These are phyloP conservation scores for Solanum etuberosum DNA, from an alignment of 257 asterid species.

Conservation along the genomic window DNA sequence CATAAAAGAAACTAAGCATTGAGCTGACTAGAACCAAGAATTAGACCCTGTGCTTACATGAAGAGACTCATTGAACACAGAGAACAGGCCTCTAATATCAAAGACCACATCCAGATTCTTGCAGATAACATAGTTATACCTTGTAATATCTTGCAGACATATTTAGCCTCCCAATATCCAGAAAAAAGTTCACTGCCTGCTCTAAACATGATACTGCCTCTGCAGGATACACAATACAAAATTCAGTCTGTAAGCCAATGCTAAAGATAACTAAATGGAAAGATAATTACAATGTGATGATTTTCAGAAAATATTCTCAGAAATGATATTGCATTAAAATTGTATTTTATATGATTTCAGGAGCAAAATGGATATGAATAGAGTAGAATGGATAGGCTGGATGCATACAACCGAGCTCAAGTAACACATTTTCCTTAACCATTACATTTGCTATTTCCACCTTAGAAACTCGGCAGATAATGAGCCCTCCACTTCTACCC, in stretches of 20 bases:
- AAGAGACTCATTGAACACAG: background rate
- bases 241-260: background rate
- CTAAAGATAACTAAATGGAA: background rate
- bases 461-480: background rate
- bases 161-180: conserved; percentile 90
- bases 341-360: background rate
- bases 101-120: background rate
- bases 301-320: background rate
- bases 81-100: background rate
- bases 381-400: background rate
- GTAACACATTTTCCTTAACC: background rate
- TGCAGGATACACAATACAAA: conserved; percentile 21
- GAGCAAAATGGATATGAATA: background rate
- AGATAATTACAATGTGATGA: background rate
- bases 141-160: conserved; percentile 95
- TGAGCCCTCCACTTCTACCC: background rate
- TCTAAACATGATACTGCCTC: conserved; percentile 82
- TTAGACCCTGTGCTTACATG: background rate
- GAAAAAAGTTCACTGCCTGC: conserved; percentile 64
- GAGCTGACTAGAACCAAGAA: background rate
- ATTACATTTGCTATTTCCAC: background rate
- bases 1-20: background rate
- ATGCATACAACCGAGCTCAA: background rate
- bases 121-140: conserved; percentile 33
- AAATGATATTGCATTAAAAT: background rate